Evolutionary conservation across 768 basidiomycete genomes (phyloP).

Genomic region (Pulveroboletus sp.): DNA sequence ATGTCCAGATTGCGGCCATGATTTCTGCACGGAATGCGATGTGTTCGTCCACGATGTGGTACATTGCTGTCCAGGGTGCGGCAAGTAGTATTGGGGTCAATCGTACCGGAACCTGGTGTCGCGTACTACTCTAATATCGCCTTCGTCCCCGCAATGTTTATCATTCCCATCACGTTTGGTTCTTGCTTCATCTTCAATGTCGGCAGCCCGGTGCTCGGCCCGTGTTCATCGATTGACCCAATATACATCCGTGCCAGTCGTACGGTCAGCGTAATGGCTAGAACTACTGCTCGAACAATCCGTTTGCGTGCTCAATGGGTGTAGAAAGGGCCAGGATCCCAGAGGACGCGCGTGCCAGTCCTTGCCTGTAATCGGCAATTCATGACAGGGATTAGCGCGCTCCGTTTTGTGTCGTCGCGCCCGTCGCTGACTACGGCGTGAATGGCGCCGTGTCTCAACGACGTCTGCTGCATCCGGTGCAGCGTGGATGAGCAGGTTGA

Average conservation of each 20-base stretch:
- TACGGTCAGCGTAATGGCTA: constrained; percentile 70
- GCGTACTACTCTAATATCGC: not conserved
- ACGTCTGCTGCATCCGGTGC: constrained; percentile 78
- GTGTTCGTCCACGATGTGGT: constrained; percentile 93
- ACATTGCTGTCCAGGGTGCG: constrained; percentile 91
- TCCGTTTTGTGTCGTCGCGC: not conserved
- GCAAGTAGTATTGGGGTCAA: constrained; percentile 37
- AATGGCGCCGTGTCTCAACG: constrained; percentile 85
- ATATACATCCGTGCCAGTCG: constrained; percentile 76
- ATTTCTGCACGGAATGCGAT: constrained; percentile 96
- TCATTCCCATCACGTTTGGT: constrained; percentile 47
- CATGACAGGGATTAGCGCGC: constrained; percentile 79
- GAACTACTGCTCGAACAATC: constrained; percentile 58
- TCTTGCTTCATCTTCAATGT: constrained; percentile 42
- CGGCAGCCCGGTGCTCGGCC: constrained; percentile 44
- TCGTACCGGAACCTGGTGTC: not conserved
- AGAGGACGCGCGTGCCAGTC: constrained; percentile 69
- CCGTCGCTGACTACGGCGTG: constrained; percentile 41
- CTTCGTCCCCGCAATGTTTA: not conserved
- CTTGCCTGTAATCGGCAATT: constrained; percentile 54
- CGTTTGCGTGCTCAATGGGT: constrained; percentile 60
- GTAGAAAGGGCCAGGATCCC: constrained; percentile 74
- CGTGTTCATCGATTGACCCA: constrained; percentile 58
- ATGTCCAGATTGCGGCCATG: constrained; percentile 78
- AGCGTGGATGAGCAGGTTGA: constrained; percentile 47